Evolutionary conservation across 495 filamentous ascomycete species (phyloP).

Genomic region (Trichoderma gamsii): DNA sequence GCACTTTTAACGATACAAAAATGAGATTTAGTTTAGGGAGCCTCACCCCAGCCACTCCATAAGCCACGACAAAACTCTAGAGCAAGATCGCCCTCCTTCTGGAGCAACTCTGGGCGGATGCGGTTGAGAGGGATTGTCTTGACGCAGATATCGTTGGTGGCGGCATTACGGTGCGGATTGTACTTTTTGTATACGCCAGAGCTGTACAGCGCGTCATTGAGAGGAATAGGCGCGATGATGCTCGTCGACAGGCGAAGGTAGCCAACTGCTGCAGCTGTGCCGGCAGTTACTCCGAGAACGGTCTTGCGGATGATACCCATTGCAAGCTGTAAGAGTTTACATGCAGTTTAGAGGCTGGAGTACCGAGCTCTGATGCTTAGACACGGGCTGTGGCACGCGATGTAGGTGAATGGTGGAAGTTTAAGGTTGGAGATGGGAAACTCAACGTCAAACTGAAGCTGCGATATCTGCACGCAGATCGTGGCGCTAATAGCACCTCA

Average conservation of each 20-base stretch:
- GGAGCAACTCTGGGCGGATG: conserved; percentile 58
- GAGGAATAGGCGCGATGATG: conserved; percentile 41
- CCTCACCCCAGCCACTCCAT: conserved; percentile 58
- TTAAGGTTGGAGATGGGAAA: no score
- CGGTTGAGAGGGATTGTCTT: conserved; percentile 55
- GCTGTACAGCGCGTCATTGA: conserved; percentile 56
- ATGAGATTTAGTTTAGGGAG: not conserved
- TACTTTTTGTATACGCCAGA: conserved; percentile 48
- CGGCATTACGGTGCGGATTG: conserved; percentile 58
- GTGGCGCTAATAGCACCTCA: no score
- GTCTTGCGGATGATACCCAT: conserved; percentile 45
- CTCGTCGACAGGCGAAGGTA: conserved; percentile 33
- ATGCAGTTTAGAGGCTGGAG: no score
- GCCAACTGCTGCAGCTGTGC: conserved; percentile 25
- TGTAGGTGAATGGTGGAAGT: no score
- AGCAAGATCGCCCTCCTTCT: conserved; percentile 53
- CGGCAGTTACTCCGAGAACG: conserved; percentile 35
- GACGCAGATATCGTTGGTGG: conserved; percentile 55
- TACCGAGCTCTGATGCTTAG: no score
- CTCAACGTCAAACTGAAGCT: no score
- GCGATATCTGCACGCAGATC: no score
- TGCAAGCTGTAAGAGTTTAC: not conserved
- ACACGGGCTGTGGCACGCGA: no score
- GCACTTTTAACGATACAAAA: not conserved
- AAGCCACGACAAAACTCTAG: conserved; percentile 60